A percentile compares a stretch with the other conserved stretches of the same genome.
These are phyloP conservation scores for Orbilia ellipsospora DNA, from an alignment of 2,329 filamentous ascomycete species.

Conservation along the genomic window DNA sequence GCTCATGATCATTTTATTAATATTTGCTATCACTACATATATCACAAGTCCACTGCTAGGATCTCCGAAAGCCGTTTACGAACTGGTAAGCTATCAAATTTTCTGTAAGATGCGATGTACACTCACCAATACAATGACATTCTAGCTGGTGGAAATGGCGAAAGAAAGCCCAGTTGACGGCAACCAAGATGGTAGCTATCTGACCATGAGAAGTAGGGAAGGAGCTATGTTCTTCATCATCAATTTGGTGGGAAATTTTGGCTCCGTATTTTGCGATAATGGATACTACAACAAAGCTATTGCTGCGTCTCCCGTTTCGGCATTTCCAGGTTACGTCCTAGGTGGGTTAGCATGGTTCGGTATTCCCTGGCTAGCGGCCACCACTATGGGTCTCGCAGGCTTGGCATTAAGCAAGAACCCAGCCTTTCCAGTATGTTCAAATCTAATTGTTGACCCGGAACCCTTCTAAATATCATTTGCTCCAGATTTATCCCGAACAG, in stretches of 20 bases:
- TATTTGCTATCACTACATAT: constrained; percentile 85
- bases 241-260: constrained; percentile 86
- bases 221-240: constrained; percentile 92
- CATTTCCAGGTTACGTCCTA: constrained; percentile 86
- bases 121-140: background rate
- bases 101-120: background rate
- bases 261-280: constrained; percentile 77
- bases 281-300: constrained; percentile 96
- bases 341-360: constrained; percentile 94
- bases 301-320: constrained; percentile 83
- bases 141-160: constrained; percentile 72
- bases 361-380: constrained; percentile 88
- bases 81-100: constrained; percentile 65
- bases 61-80: constrained; percentile 80
- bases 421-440: constrained; percentile 68
- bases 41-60: constrained; percentile 77
- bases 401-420: constrained; percentile 80
- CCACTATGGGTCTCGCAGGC: constrained; percentile 85
- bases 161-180: constrained; percentile 78
- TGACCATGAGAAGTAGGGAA: constrained; percentile 84
- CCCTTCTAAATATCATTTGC: background rate
- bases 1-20: constrained; percentile 82
- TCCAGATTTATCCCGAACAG: constrained; percentile 72
- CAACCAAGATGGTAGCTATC: constrained; percentile 82
- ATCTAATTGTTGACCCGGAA: background rate